A percentile compares a stretch with the other conserved stretches of the same genome.
Evolutionary conservation across 2,329 filamentous ascomycete species (phyloP).

Genomic region (Aspergillus carbonarius): DNA sequence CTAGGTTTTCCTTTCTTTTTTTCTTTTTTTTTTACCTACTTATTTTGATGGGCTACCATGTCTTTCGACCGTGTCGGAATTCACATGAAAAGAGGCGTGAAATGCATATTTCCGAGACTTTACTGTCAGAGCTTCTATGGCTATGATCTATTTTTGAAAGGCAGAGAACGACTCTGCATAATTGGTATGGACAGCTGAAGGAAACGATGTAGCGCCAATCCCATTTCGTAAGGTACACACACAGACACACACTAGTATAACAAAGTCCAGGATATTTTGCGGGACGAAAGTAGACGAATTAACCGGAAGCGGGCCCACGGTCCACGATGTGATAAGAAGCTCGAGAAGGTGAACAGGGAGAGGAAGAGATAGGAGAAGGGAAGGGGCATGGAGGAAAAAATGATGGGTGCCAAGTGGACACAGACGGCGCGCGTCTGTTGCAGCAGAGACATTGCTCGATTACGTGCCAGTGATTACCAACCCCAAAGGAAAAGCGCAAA

Average conservation of each 20-base stretch:
- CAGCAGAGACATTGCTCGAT: background rate
- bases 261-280: slow-evolving; percentile 1
- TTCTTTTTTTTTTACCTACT: too few relatives aligned
- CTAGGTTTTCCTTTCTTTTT: slow-evolving; percentile 2
- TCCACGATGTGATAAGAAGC: background rate
- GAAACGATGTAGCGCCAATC: background rate
- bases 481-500: background rate
- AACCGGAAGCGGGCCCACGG: background rate
- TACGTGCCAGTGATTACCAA: background rate
- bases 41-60: background rate
- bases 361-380: background rate
- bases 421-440: background rate
- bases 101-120: too few relatives aligned
- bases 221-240: background rate
- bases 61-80: background rate
- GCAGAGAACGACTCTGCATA: background rate
- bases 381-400: background rate
- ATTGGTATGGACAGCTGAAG: background rate
- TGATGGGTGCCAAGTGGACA: background rate
- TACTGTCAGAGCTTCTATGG: too few relatives aligned
- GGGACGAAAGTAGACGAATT: background rate
- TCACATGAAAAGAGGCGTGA: background rate
- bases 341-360: background rate
- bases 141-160: background rate
- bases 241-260: background rate